These are phyloP conservation scores for Fusarium gaditjirri DNA, from an alignment of 2,329 filamentous ascomycete species.

Conservation along the genomic window DNA sequence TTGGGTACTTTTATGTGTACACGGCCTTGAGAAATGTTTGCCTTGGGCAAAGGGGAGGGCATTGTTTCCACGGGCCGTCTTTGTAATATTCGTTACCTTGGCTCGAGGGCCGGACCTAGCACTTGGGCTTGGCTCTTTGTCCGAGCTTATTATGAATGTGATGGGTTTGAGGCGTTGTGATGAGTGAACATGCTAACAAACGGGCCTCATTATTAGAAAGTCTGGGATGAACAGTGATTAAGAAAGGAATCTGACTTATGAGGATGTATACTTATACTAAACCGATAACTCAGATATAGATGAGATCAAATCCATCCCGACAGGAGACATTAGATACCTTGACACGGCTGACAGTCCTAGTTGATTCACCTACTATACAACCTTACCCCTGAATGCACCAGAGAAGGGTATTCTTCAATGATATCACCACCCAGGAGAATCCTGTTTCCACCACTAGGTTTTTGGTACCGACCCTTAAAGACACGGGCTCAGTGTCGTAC, in stretches of 20 bases:
- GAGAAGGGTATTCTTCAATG: neutral
- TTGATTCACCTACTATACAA: neutral
- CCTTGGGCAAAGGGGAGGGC: constrained; percentile 6
- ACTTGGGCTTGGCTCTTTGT: neutral
- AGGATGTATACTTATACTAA: neutral
- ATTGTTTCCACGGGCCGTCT: constrained; percentile 14
- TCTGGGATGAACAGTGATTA: neutral
- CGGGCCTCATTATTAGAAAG: neutral
- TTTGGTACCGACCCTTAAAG: neutral
- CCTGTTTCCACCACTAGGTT: neutral
- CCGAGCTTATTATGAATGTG: neutral
- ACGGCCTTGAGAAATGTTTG: neutral
- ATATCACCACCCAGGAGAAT: neutral
- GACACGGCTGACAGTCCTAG: neutral
- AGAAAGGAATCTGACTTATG: neutral
- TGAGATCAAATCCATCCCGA: too few relatives aligned
- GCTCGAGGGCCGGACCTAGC: neutral
- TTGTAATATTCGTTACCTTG: neutral
- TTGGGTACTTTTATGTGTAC: constrained; percentile 1
- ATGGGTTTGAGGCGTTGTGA: neutral
- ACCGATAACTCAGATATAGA: neutral
- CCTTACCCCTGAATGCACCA: neutral
- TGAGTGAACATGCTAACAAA: neutral
- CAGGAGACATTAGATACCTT: neutral
- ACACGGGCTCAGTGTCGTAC: constrained; percentile 20